Percentiles rank a stretch among this genome's conserved stretches.
Conservation (phyloP, 352 stramenopile species). For the Thraustotheca clavata region DNA sequence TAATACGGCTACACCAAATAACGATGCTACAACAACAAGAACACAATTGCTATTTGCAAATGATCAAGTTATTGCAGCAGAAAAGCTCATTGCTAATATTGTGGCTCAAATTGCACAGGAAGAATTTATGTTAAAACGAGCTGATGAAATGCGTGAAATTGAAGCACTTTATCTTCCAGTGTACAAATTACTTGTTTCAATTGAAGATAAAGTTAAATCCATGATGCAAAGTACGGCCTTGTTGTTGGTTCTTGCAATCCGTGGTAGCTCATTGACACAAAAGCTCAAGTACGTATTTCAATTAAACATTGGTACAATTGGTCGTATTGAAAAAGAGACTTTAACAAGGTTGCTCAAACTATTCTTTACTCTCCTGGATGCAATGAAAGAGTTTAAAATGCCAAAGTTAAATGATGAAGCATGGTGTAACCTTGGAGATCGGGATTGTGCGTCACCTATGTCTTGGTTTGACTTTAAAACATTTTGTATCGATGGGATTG, state of each 20-base stretch:
- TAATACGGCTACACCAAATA: conserved; percentile 24
- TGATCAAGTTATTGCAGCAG: conserved; percentile 53
- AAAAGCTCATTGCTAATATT: conserved; percentile 46
- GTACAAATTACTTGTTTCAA: conserved; percentile 38
- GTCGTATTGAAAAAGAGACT: neutral
- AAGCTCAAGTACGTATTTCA: conserved; percentile 74
- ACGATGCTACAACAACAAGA: conserved; percentile 25
- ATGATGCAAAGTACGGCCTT: conserved; percentile 39
- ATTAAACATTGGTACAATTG: conserved; percentile 35
- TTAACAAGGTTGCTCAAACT: conserved; percentile 22
- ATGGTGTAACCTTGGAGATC: neutral
- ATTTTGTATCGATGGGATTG: conserved; percentile 43
- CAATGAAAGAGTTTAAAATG: neutral
- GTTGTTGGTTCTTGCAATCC: conserved; percentile 45
- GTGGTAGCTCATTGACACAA: conserved; percentile 33
- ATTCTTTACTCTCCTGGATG: conserved; percentile 4
- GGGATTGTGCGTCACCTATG: conserved; percentile 35
- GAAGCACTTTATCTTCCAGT: conserved; percentile 63
- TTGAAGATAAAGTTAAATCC: neutral
- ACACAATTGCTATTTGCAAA: conserved; percentile 64
- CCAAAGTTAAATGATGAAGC: neutral
- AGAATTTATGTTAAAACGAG: conserved; percentile 59
- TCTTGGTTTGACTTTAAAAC: conserved; percentile 69
- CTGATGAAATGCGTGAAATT: conserved; percentile 39
- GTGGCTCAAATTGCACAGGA: conserved; percentile 55